Evolutionary conservation across 2,329 filamentous ascomycete species (phyloP), one percentile per base, ranked within the genome.

Genomic region (Fusarium metavorans): DNA sequence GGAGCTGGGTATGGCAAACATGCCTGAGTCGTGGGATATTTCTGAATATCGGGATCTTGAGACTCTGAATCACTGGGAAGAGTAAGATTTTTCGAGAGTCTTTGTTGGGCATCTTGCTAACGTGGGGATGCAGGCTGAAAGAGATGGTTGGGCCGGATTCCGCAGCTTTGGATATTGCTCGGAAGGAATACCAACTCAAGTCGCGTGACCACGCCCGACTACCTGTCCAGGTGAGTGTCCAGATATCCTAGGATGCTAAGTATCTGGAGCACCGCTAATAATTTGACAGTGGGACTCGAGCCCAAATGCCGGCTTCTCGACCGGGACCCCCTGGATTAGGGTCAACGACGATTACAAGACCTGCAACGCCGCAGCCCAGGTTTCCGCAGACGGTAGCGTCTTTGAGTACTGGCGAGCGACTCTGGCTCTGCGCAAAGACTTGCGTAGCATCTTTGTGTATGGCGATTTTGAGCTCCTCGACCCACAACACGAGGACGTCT

Each of bases 1-100:
- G 74, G 89, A 91, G 78, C 86, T 91, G 45, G 89, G 88, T n/a
- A 89, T 90, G 86, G 58, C 85, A 67, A 91, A 90, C 67, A 83
- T 87, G 16, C 88, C 89, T 0, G 68, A 76, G 10, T 75, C 82
- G 2, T 91, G 88, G 88, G 60, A 70, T 5, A 84, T 89, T 11
- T 82, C 84, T 0, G 84, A 85, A 35, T 86, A 87, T 78, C 83
- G 85, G 34, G 73, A 75, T 27, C 11, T 75, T 9, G 72, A 75
- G 20, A 75, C 72, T 1, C 18, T 75, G 20, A 75, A 75, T 6
- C 68, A 75, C 5, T 75, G 72, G 72, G 27, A 75, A 27, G 72
- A 75, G 72, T 75, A 35, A 70, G 60, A 14, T n/a, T 3, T 4
- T 5, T 50, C 25, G 14, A 5, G 0, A 7, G 0, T 2, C 23